Evolutionary conservation across 176 grass and related monocot genomes (phyloP).

Genomic region (Carex cristatella): DNA sequence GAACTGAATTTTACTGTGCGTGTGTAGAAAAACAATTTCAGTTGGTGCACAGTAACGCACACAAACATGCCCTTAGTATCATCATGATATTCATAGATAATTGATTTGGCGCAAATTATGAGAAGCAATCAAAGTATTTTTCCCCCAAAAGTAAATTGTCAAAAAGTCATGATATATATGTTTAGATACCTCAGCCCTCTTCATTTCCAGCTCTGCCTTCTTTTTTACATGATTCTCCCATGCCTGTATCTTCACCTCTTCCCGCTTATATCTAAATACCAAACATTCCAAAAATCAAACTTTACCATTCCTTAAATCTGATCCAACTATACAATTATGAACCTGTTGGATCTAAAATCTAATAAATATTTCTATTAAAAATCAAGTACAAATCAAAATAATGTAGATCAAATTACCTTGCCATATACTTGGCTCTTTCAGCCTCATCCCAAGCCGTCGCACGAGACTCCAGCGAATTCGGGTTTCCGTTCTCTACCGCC

Average conservation of each 20-base stretch:
- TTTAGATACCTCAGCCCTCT: slow-evolving; percentile 57
- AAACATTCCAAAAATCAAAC: background rate
- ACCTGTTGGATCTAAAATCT: background rate
- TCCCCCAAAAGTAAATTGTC: background rate
- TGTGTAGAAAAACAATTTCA: too few species aligned
- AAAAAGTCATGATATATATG: background rate
- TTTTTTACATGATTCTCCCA: slow-evolving; percentile 96
- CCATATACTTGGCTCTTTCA: slow-evolving; percentile 73
- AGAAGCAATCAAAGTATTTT: background rate
- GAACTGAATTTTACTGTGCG: too few species aligned
- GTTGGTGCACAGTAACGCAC: too few species aligned
- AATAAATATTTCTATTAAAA: background rate
- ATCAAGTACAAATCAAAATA: background rate
- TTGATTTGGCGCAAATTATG: background rate
- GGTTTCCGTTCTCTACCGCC: background rate
- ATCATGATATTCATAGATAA: background rate
- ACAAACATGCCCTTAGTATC: background rate
- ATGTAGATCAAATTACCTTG: slow-evolving; percentile 41
- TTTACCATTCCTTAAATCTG: background rate
- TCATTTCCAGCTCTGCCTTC: slow-evolving; percentile 81
- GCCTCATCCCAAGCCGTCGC: slow-evolving; percentile 82
- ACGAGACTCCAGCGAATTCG: slow-evolving; percentile 50
- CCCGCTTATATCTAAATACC: slow-evolving; percentile 61
- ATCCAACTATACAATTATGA: background rate
- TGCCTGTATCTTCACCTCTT: slow-evolving; percentile 88